Evolutionary conservation across 371 early-diverging fungal species (phyloP).

Genomic region (Mucor ambiguus): DNA sequence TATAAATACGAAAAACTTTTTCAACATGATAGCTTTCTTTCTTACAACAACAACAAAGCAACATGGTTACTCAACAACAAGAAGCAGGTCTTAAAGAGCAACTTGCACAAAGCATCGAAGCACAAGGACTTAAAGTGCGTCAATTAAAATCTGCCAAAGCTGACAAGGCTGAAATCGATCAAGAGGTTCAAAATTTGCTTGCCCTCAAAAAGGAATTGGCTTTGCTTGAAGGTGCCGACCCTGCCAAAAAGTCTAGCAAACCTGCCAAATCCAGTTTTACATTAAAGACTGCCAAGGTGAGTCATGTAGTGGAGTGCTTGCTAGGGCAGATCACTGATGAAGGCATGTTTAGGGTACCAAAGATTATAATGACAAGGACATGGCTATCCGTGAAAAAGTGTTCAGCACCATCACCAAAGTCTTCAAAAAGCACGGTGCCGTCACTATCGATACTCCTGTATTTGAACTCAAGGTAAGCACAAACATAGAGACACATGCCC

Average conservation of each 20-base stretch:
- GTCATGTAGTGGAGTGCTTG: neutral
- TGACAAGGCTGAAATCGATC: conserved; percentile 57
- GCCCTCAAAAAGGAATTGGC: conserved; percentile 65
- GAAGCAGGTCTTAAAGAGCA: conserved; percentile 34
- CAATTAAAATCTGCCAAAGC: conserved; percentile 64
- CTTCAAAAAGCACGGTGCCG: conserved; percentile 97
- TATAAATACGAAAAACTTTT: conserved; percentile 5
- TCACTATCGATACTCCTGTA: conserved; percentile 99
- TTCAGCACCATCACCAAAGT: conserved; percentile 84
- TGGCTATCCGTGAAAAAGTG: conserved; percentile 92
- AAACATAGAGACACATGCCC: neutral
- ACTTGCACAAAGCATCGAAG: conserved; percentile 61
- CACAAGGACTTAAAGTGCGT: conserved; percentile 65
- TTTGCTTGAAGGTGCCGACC: conserved; percentile 36
- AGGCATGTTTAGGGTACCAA: conserved; percentile 83
- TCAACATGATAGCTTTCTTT: neutral
- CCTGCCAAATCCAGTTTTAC: conserved; percentile 48
- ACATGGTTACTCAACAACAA: neutral
- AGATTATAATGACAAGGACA: conserved; percentile 95
- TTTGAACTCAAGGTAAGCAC: conserved; percentile 90
- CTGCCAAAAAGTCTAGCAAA: conserved; percentile 34
- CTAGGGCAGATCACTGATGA: neutral
- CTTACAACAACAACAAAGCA: neutral
- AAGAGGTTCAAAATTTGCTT: conserved; percentile 60
- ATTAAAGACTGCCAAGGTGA: conserved; percentile 78